Evolutionary conservation across 2,329 filamentous ascomycete species (phyloP).

Genomic region (Exophiala viscosa): DNA sequence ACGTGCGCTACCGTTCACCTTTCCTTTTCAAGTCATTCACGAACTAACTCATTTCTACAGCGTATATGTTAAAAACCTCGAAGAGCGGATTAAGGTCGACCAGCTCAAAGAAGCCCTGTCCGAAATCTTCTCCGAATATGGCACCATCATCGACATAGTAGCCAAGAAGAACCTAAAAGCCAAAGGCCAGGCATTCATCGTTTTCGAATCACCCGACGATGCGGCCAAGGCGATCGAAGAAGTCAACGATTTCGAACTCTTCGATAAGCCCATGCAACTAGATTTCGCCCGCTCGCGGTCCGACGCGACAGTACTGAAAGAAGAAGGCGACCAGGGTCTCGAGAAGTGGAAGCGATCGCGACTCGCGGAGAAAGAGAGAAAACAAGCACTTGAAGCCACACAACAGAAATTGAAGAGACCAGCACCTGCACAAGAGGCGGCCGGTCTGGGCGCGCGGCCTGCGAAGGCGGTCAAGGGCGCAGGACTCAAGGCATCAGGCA

Average conservation of each 20-base stretch:
- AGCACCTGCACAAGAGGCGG: slow-evolving; percentile 34
- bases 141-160: slow-evolving; percentile 76
- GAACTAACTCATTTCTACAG: slow-evolving; percentile 5
- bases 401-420: slow-evolving; percentile 71
- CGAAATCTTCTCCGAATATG: slow-evolving; percentile 84
- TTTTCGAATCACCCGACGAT: slow-evolving; percentile 78
- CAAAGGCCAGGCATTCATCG: slow-evolving; percentile 93
- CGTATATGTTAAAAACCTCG: slow-evolving; percentile 67
- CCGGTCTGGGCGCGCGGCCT: slow-evolving; percentile 29
- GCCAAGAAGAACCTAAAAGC: slow-evolving; percentile 86
- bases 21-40: background rate
- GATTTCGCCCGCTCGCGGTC: slow-evolving; percentile 78
- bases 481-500: slow-evolving; percentile 72
- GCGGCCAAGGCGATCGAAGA: slow-evolving; percentile 80
- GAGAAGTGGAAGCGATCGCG: slow-evolving; percentile 81
- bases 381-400: slow-evolving; percentile 76
- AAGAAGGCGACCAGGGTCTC: slow-evolving; percentile 73
- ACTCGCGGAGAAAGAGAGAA: slow-evolving; percentile 79
- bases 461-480: slow-evolving; percentile 67
- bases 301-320: slow-evolving; percentile 76
- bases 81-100: slow-evolving; percentile 84
- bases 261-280: slow-evolving; percentile 83
- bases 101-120: slow-evolving; percentile 68
- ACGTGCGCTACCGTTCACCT: slow-evolving; percentile 19
- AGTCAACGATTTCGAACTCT: slow-evolving; percentile 86